These are phyloP conservation scores for Galeopsis tetrahit DNA, from an alignment of 257 asterid genomes.

Conservation along the genomic window DNA sequence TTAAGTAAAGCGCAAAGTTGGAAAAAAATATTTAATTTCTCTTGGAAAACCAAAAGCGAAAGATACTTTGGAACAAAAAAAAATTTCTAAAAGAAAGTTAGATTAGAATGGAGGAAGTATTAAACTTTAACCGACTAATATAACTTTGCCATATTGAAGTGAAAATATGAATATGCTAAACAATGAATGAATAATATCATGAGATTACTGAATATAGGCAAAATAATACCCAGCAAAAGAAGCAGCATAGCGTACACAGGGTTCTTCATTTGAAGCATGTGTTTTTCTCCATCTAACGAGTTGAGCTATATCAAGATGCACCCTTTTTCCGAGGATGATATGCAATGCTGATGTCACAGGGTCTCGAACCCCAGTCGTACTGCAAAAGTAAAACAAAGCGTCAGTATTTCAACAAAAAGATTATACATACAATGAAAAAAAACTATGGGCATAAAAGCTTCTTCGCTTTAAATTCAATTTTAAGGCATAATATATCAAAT, in stretches of 20 bases:
- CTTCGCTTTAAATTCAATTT: background rate
- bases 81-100: too few species aligned
- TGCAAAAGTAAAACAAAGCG: slow-evolving; percentile 51
- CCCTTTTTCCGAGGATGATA: slow-evolving; percentile 83
- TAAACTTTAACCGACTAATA: background rate
- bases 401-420: background rate
- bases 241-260: slow-evolving; percentile 97
- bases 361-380: slow-evolving; percentile 98
- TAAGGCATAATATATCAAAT: background rate
- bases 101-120: too few species aligned
- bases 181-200: slow-evolving; percentile 16
- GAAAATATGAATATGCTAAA: background rate
- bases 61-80: too few species aligned
- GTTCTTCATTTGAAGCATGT: slow-evolving; percentile 70
- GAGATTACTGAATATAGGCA: slow-evolving; percentile 31
- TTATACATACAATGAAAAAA: background rate
- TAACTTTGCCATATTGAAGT: background rate
- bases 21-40: too few species aligned
- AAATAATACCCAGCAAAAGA: slow-evolving; percentile 90
- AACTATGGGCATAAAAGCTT: background rate
- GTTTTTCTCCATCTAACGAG: slow-evolving; percentile 91
- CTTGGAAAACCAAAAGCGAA: too few species aligned
- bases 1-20: too few species aligned
- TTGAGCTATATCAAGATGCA: slow-evolving; percentile 92
- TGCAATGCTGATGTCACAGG: slow-evolving; percentile 94